Evolutionary conservation across 805 yeast species (phyloP).

Genomic region (Teunomyces atbi): DNA sequence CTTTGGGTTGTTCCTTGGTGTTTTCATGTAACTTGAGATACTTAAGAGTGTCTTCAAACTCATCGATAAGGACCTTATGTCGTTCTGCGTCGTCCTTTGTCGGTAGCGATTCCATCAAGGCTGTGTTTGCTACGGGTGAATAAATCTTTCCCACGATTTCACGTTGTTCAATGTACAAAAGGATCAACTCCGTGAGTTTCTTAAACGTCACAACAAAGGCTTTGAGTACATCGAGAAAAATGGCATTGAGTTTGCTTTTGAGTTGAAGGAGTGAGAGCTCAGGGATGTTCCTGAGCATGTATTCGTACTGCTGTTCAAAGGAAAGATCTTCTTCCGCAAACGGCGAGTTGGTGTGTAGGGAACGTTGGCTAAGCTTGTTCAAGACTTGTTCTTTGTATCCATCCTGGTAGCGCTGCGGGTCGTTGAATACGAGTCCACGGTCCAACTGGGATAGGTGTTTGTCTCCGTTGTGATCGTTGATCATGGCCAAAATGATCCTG

Average conservation of each 20-base stretch:
- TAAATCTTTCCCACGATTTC: conserved; percentile 27
- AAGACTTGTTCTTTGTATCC: conserved; percentile 31
- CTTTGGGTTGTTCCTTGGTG: conserved; percentile 3
- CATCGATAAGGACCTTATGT: conserved; percentile 27
- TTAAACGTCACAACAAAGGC: conserved; percentile 29
- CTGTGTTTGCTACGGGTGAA: conserved; percentile 9
- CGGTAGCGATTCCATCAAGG: conserved; percentile 25
- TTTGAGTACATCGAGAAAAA: conserved; percentile 36
- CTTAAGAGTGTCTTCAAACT: conserved; percentile 28
- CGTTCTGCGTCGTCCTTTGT: conserved; percentile 28
- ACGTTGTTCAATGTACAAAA: conserved; percentile 24
- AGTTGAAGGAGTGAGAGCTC: conserved; percentile 29
- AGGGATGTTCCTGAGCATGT: conserved; percentile 24
- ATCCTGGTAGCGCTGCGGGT: conserved; percentile 21
- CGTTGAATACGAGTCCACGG: conserved; percentile 33
- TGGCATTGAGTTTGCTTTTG: conserved; percentile 30
- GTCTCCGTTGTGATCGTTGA: conserved; percentile 34
- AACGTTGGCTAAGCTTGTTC: conserved; percentile 12
- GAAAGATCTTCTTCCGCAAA: conserved; percentile 20
- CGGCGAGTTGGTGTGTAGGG: conserved; percentile 19
- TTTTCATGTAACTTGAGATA: conserved; percentile 17
- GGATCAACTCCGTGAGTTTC: conserved; percentile 27
- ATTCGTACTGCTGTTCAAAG: conserved; percentile 22
- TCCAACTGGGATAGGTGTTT: conserved; percentile 18
- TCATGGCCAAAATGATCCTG: conserved; percentile 37